These are phyloP conservation scores for Eucalyptus virginea DNA, from an alignment of 345 rosid genomes.

Conservation along the genomic window DNA sequence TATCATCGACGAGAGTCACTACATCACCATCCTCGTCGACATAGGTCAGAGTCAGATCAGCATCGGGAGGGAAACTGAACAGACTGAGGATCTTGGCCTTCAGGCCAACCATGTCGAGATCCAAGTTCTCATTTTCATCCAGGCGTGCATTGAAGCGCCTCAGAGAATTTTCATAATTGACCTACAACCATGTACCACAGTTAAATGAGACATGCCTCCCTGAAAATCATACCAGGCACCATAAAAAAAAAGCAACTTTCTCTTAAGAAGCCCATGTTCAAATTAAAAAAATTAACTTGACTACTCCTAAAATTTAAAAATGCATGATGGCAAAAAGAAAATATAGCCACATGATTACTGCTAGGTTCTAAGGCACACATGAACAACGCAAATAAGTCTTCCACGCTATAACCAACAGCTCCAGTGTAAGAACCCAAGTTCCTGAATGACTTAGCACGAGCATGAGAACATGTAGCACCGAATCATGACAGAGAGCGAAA, in stretches of 20 bases:
- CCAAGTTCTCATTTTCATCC: constrained; percentile 42
- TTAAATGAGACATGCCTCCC: background rate
- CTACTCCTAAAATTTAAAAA: background rate
- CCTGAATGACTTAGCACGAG: background rate
- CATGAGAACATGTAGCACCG: background rate
- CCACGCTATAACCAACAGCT: background rate
- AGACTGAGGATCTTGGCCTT: constrained; percentile 53
- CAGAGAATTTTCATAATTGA: constrained; percentile 54
- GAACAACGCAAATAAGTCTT: background rate
- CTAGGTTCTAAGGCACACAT: background rate
- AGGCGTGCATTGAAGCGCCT: constrained; percentile 68
- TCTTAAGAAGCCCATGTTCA: background rate
- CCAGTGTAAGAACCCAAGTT: background rate
- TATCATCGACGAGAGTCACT: constrained; percentile 67
- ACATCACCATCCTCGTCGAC: constrained; percentile 87
- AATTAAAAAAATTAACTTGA: background rate
- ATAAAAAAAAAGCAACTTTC: background rate
- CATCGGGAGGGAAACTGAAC: constrained; percentile 40
- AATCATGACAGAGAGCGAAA: background rate
- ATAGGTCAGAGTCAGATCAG: constrained; percentile 54
- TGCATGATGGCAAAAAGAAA: background rate
- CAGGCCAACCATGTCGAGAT: constrained; percentile 49
- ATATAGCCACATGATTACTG: background rate
- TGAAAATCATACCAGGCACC: background rate
- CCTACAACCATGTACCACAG: constrained; percentile 19